Conservation (phyloP, 176 grass and related monocot genomes). For the Puya raimondii region DNA sequence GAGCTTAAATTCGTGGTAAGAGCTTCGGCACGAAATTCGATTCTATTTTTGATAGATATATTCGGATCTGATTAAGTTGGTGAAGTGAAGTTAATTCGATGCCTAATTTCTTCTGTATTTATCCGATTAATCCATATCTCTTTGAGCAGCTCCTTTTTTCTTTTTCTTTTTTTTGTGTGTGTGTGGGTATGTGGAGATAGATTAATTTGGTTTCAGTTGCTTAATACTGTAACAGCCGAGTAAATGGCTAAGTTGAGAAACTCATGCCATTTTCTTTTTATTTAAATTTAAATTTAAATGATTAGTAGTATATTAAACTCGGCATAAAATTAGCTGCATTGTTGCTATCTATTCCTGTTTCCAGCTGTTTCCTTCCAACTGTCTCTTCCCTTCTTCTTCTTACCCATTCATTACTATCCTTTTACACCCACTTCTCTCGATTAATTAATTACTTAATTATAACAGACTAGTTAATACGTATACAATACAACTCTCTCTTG, state of each 20-base stretch:
- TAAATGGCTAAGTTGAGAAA: constrained; percentile 6
- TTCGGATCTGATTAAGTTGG: background rate
- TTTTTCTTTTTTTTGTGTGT: background rate
- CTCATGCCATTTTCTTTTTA: background rate
- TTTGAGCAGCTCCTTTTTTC: background rate
- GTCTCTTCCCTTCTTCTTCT: background rate
- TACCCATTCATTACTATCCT: background rate
- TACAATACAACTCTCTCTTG: too few relatives aligned
- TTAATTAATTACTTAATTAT: too few relatives aligned
- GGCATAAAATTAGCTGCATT: too few relatives aligned
- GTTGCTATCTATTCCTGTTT: background rate
- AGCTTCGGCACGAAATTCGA: too few relatives aligned
- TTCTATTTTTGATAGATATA: too few relatives aligned
- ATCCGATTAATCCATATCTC: background rate
- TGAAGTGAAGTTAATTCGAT: background rate
- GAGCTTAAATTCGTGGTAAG: too few relatives aligned
- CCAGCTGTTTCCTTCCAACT: background rate
- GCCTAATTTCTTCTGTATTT: background rate
- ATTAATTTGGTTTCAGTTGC: constrained; percentile 8
- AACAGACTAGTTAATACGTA: too few relatives aligned
- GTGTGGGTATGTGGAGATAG: background rate
- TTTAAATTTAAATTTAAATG: too few relatives aligned
- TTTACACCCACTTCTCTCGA: background rate
- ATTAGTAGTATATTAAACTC: too few relatives aligned
- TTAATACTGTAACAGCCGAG: constrained; percentile 5